Evolutionary conservation across 2,329 filamentous ascomycete species (phyloP), one percentile per base, ranked within the genome.

Genomic region (Metarhizium rileyi): DNA sequence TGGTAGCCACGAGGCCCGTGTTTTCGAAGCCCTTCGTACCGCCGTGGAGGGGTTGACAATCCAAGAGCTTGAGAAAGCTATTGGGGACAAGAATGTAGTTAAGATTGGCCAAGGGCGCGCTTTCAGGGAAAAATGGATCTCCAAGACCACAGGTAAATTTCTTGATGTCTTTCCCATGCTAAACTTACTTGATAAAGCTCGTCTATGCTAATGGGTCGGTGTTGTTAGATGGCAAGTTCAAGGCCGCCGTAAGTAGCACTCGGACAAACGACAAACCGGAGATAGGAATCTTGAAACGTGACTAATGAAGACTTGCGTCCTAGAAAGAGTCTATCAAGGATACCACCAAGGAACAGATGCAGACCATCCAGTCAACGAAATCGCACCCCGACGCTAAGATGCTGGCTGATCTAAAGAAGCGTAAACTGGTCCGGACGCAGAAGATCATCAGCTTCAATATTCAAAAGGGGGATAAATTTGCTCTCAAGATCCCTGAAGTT

Each of bases 21-120:
- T 91, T 51, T 91, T 89, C 60, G 81, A 88, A 61, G 86, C 85
- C 0, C 72, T 91, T 50, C 76, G 78, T 57, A 73, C 78, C 56
- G 83, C 85, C 27, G 65, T 90, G 56, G 89, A 91, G 62, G 90
- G 90, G 22, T 75, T 96, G 66, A 86, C 86, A 56, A 85, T 97
- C 52, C 72, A 78, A 56, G 87, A 91, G 57, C 72, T 90, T 50
- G 78, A 84, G 69, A 73, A 72, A 63, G 73, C 72, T 49, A 82
- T 91, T 56, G 85, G 86, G 50, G 81, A 86, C 66, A 87, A 87
- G 66, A 82, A 73, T 44, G 84, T 80, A 42, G 76, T 84, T 46
- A 91, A 88, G 71, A 75, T 96, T 53, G 93, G 93, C n/a, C 86
- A 93, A 66, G 90, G 90, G 60, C 95, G 93, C 72, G 91, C 91